Evolutionary conservation across 768 basidiomycete genomes (phyloP).

Genomic region (Daedaleopsis sinensis): DNA sequence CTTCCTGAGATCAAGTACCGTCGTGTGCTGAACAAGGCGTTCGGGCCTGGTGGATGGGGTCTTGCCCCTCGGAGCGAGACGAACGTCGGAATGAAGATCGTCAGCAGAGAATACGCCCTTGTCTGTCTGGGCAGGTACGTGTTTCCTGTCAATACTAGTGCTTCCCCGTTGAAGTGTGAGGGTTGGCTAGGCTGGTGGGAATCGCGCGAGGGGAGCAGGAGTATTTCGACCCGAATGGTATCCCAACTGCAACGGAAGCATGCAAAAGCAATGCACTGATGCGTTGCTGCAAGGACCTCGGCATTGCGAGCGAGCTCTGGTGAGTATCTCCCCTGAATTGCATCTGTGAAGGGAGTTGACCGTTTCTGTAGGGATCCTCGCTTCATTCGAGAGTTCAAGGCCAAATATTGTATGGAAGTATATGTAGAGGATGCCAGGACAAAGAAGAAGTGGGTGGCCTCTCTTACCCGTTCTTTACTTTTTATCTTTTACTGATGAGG

Average conservation of each 20-base stretch:
- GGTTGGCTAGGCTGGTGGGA: constrained; percentile 70
- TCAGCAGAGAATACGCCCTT: constrained; percentile 92
- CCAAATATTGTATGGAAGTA: constrained; percentile 79
- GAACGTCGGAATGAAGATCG: constrained; percentile 83
- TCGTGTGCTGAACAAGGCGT: constrained; percentile 87
- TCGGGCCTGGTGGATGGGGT: constrained; percentile 97
- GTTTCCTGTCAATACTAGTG: neutral
- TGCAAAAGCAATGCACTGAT: constrained; percentile 97
- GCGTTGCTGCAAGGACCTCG: constrained; percentile 97
- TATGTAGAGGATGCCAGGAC: constrained; percentile 82
- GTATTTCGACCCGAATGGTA: constrained; percentile 89
- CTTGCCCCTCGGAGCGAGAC: constrained; percentile 92
- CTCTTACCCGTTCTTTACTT: neutral
- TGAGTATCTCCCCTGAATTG: constrained; percentile 36
- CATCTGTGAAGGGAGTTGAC: neutral
- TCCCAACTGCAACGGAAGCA: constrained; percentile 92
- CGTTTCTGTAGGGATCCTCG: constrained; percentile 79
- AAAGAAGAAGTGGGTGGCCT: constrained; percentile 81
- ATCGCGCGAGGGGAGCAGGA: constrained; percentile 96
- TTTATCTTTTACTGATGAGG: neutral
- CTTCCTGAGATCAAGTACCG: constrained; percentile 98
- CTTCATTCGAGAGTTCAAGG: constrained; percentile 93
- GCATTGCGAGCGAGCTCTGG: constrained; percentile 96
- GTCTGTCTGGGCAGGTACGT: constrained; percentile 89
- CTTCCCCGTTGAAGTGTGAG: neutral